Evolutionary conservation across 1,284 basidiomycete genomes (phyloP), one percentile per base, ranked within the genome.

Genomic region (Ganoderma resinaceum): DNA sequence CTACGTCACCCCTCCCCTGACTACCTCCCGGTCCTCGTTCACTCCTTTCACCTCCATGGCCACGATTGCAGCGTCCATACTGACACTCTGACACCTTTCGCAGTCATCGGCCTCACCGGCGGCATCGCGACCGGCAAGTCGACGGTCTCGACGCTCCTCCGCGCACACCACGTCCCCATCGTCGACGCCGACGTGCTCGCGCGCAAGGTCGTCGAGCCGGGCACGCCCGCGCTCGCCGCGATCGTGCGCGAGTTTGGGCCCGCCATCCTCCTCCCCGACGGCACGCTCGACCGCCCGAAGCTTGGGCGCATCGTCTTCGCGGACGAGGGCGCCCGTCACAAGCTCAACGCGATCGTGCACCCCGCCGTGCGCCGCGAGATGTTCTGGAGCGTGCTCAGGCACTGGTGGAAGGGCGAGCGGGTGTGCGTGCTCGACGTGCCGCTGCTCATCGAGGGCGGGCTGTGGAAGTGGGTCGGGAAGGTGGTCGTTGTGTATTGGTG

Each of bases 121-220:
- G 96, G 97, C 2, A 99, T 99, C 70, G 95, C 96, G 40, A 97
- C 97, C 0, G 97, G 96, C 66, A 99, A 99, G 81, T 98, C 96
- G 3, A 95, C 96, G 20, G 97, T 97, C 33, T 95, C 96, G 0
- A 81, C 82, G 7, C 84, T 97, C 49, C 83, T 99, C 58, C 86
- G 86, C 70, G 80, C 86, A 0, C 86, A 91, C 72, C 75, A 80
- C 40, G 82, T 98, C 38, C 94, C 96, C 18, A 83, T 99, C 73
- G 88, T 99, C 75, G 98, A 99, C 77, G 95, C 97, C 5, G 97
- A 99, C 84, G 74, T 95, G 29, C 86, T 99, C 58, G 95, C 97
- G 1, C 91, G 96, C 40, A 83, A 92, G 75, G 96, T 95, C 62
- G 94, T 99, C 67, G 87, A 89, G 66, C 97, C 97, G 0, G 95